Percentiles rank a stretch among this genome's conserved stretches.
These are phyloP conservation scores for Meyerozyma athensensis DNA, from an alignment of 1,139 yeast species.

Conservation along the genomic window DNA sequence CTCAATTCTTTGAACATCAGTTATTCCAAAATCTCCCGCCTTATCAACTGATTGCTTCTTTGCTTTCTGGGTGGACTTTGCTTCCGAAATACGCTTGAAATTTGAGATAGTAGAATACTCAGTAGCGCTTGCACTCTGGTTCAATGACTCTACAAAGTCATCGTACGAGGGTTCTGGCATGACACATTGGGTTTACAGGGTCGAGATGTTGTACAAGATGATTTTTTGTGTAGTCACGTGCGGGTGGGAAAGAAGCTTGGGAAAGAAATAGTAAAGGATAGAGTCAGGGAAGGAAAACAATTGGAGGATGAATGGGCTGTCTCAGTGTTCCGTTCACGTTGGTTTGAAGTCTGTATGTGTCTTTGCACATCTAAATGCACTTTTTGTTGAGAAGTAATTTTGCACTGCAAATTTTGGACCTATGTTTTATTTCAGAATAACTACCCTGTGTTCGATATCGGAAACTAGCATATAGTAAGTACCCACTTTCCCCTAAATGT, in stretches of 20 bases:
- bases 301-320: neutral
- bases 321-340: too few species aligned
- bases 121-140: neutral
- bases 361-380: too few species aligned
- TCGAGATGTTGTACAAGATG: neutral
- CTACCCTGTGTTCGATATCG: too few species aligned
- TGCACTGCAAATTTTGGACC: too few species aligned
- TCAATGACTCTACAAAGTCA: slow-evolving; percentile 1
- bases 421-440: too few species aligned
- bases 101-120: neutral
- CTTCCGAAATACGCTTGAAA: neutral
- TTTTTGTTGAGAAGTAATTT: too few species aligned
- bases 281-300: neutral
- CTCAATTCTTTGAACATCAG: slow-evolving; percentile 13
- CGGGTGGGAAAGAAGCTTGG: neutral
- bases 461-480: too few species aligned
- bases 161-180: slow-evolving; percentile 3
- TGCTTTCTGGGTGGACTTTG: neutral
- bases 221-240: neutral
- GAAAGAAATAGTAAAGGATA: neutral
- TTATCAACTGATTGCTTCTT: slow-evolving; percentile 1
- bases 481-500: too few species aligned
- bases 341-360: too few species aligned
- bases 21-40: slow-evolving; percentile 2
- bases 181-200: slow-evolving; percentile 1